Evolutionary conservation across 768 basidiomycete species (phyloP), one percentile per base, ranked within the genome.

Genomic region (Multifurca ochricompacta): DNA sequence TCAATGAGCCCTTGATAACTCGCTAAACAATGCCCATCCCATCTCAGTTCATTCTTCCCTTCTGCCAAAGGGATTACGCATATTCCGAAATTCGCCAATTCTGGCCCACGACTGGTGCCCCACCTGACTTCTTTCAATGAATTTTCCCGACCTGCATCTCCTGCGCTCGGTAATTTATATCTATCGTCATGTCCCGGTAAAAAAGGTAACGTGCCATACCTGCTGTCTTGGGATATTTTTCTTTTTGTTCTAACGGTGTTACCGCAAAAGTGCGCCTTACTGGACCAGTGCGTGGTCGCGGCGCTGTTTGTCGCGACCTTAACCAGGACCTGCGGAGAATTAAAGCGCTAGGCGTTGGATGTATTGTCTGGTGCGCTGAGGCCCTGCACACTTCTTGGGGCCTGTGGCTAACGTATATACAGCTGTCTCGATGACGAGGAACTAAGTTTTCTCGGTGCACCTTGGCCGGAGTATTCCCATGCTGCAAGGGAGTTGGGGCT

Each of bases 101-200:
- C 45, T 31, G 16, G 45, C 11, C 31, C 53, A 28, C 48, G 42
- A 35, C 23, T 52, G 19, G 39, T 32, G 9, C 23, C 51, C 3
- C 41, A 23, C 8, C 41, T 36, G 4, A 32, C 27, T 6, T 37
- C 11, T 5, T 9, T 51, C 3, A 48, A 30, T 5, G 34, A 36
- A 37, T 30, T 45, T 6, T 18, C 44, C 34, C 49, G 51, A 4
- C 50, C 35, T 28, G 25, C 53, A 10, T 58, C 48, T 32, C 61
- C 56, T 46, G 44, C 46, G 11, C 69, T 95, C 8, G 94, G 94
- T n/a, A 97, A 98, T 67, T 70, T 98, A 19, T 77, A 85, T 47
- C 68, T 97, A 30, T 91, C 88, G 6, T 92, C 89, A 6, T 97
- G 95, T 71, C 94, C 94, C 2, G 94, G 94, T 4, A 98, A 98